Conservation (phyloP, 2,329 filamentous ascomycete genomes). For the Ophiostoma quercus region DNA sequence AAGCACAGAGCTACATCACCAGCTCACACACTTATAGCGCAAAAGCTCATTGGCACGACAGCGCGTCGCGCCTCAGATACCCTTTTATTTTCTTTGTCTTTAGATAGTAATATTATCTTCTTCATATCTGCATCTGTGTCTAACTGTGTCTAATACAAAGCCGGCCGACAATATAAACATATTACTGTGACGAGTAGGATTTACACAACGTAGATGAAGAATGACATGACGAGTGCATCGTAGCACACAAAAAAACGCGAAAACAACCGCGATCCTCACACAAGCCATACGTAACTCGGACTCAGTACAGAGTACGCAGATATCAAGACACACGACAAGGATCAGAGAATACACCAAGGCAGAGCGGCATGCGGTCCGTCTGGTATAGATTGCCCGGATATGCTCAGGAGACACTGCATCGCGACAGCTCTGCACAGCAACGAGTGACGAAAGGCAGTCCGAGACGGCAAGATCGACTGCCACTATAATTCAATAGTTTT, state of each 20-base stretch:
- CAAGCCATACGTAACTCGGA: too few species aligned
- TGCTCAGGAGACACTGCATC: not conserved
- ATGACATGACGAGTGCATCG: not conserved
- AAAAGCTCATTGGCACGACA: constrained; percentile 11
- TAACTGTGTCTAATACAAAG: too few species aligned
- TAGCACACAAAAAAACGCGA: not conserved
- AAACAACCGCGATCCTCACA: too few species aligned
- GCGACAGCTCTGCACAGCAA: not conserved
- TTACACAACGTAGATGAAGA: not conserved
- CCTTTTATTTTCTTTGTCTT: constrained; percentile 3
- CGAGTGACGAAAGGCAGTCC: not conserved
- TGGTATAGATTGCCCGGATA: constrained; percentile 3
- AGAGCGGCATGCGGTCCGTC: not conserved
- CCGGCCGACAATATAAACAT: too few species aligned
- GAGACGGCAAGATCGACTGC: not conserved
- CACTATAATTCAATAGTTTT: not conserved
- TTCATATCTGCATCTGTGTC: too few species aligned
- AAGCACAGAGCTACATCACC: not conserved
- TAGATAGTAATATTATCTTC: not conserved
- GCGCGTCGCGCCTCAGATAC: constrained; percentile 7
- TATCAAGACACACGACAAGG: not conserved
- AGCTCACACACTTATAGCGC: not conserved
- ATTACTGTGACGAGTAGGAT: not conserved
- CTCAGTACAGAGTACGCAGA: not conserved
- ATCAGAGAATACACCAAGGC: not conserved